Base-by-base conservation (phyloP, 1,284 basidiomycete genomes). In the Taiwanofungus camphoratus region DNA sequence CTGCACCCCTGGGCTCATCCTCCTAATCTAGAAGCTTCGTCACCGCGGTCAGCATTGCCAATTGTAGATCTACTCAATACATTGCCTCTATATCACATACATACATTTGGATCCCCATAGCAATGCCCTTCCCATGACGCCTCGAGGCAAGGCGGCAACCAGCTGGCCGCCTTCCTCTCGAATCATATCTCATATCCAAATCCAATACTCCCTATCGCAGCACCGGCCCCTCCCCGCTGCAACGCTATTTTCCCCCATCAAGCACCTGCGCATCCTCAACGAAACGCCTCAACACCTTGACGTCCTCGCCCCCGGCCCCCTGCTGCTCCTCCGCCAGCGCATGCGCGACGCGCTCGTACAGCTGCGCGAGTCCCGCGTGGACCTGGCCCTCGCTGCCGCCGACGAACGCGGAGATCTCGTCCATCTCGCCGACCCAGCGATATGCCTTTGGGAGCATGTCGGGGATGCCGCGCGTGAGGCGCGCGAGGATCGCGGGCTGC, bases 351-450 rank as follows among this genome's bases (percentile, higher is more conserved):
- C 72, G 61, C 44, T 64, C 59, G 52, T 72, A 77, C 36, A 73
- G 49, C 45, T 61, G 62, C 22, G 75, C 67, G 33, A 79, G 54
- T 5, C 76, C 77, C 37, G 63, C 57, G 52, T 78, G 73, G 7
- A 73, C 69, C 60, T 8, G 65, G 39, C 56, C 68, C 42, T 73
- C 70, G 1, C 60, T 64, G 3, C 62, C 68, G 8, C 72, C 70
- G 4, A 80, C 71, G 54, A 79, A 80, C 8, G 56, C 63, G 1
- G 70, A 68, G 36, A 82, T 77, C 56, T 81, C 80, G 34, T 73
- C 63, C 77, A 79, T 80, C 60, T 81, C 77, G 36, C 68, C 71
- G 5, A 73, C 68, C 70, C 71, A 82, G 39, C 77, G 68, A 52
- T 82, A 79, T 12, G 76, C 76, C 52, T 79, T 82, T 15, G 71